A percentile compares a stretch with the other conserved stretches of the same genome.
Evolutionary conservation across 2,329 filamentous ascomycete genomes (phyloP).

Genomic region (Rutstroemia sp.): DNA sequence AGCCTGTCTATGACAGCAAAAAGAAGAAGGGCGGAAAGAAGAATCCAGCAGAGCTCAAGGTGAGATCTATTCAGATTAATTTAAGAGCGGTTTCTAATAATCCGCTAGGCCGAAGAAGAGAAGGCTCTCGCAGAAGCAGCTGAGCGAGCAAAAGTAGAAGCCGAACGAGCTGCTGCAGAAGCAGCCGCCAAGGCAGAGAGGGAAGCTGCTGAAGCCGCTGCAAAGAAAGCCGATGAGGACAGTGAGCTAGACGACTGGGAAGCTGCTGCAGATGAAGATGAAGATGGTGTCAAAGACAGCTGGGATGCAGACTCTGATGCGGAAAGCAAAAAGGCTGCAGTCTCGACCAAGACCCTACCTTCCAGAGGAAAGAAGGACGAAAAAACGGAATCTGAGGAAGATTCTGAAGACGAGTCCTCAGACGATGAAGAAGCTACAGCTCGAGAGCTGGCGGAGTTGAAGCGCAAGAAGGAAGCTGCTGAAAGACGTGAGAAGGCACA

Average conservation of each 20-base stretch:
- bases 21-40: slow-evolving; percentile 65
- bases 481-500: slow-evolving; percentile 84
- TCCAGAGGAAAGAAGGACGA: slow-evolving; percentile 33
- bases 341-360: slow-evolving; percentile 22
- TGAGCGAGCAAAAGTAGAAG: slow-evolving; percentile 61
- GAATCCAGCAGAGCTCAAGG: slow-evolving; percentile 44
- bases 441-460: slow-evolving; percentile 62
- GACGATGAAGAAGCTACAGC: slow-evolving; percentile 71
- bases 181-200: slow-evolving; percentile 54
- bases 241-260: slow-evolving; percentile 80
- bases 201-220: slow-evolving; percentile 48
- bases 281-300: slow-evolving; percentile 80
- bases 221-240: slow-evolving; percentile 45
- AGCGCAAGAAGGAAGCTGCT: slow-evolving; percentile 80
- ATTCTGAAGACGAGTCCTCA: slow-evolving; percentile 43
- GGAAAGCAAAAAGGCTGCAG: slow-evolving; percentile 42
- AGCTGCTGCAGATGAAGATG: slow-evolving; percentile 66
- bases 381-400: slow-evolving; percentile 54
- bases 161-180: slow-evolving; percentile 57
- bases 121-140: slow-evolving; percentile 71
- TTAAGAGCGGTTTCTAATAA: slow-evolving; percentile 9
- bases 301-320: slow-evolving; percentile 84
- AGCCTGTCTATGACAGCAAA: slow-evolving; percentile 66
- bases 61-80: slow-evolving; percentile 22
- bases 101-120: slow-evolving; percentile 62